Conservation (phyloP, 257 asterid species). For the Solanum chaucha region DNA sequence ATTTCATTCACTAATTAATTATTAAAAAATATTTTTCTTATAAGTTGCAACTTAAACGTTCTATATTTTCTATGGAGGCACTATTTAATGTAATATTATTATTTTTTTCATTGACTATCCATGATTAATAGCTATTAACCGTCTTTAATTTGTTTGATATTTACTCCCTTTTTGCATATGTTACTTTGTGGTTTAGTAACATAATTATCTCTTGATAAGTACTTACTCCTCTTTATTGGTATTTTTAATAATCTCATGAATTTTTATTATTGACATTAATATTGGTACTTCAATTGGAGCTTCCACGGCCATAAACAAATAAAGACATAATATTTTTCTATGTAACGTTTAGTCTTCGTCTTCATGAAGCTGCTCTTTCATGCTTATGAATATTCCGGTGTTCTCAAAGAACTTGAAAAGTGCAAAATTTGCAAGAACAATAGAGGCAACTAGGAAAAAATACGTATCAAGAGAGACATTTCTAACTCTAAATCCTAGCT, state of each 20-base stretch:
- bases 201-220: too few species aligned
- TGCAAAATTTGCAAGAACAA: too few species aligned
- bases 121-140: neutral
- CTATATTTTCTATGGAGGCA: neutral
- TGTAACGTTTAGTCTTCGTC: neutral
- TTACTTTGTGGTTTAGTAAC: neutral
- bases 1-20: neutral
- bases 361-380: too few species aligned
- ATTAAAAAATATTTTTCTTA: neutral
- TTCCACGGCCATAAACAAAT: too few species aligned
- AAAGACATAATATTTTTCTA: too few species aligned
- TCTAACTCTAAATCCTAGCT: too few species aligned
- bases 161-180: neutral
- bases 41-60: neutral
- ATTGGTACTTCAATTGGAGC: too few species aligned
- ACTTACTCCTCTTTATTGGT: neutral
- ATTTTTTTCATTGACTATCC: neutral
- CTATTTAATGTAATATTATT: too few species aligned
- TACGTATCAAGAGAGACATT: too few species aligned
- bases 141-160: neutral
- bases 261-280: neutral
- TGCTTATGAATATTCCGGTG: neutral
- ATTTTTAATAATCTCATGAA: neutral
- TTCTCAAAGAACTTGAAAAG: neutral
- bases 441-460: neutral